These are phyloP conservation scores for Trichoderma aggressivum DNA, from an alignment of 2,329 filamentous ascomycete genomes.

Conservation along the genomic window DNA sequence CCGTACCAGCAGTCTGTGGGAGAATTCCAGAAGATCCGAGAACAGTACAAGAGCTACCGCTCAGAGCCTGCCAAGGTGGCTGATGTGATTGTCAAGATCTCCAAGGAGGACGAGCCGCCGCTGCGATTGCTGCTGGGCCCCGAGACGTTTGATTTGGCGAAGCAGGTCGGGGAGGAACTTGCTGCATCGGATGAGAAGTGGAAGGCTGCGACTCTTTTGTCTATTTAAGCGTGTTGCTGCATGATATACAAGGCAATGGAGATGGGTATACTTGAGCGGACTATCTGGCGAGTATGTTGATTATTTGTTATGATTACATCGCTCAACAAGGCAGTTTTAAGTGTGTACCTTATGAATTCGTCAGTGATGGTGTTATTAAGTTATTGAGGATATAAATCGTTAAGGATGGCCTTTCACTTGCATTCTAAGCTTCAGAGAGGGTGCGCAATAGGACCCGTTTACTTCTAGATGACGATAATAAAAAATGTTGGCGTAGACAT, in stretches of 20 bases:
- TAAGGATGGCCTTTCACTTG: not conserved
- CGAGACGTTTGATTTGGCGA: slow-evolving; percentile 27
- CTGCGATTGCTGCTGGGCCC: slow-evolving; percentile 33
- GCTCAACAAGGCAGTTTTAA: not conserved
- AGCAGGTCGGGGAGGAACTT: slow-evolving; percentile 22
- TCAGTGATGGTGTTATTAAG: not conserved
- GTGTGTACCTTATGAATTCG: not conserved
- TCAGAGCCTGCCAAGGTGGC: slow-evolving; percentile 28
- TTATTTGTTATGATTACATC: not conserved
- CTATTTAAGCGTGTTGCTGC: not conserved
- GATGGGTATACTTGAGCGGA: not conserved
- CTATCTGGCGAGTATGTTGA: not conserved
- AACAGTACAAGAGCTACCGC: slow-evolving; percentile 10
- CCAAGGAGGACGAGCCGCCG: slow-evolving; percentile 29
- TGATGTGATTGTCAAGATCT: slow-evolving; percentile 28
- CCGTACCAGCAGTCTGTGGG: slow-evolving; percentile 38
- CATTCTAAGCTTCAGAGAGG: not conserved
- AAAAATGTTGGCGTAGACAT: not conserved
- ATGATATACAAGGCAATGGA: not conserved
- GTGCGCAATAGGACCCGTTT: not conserved
- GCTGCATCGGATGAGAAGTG: slow-evolving; percentile 33
- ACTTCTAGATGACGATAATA: not conserved
- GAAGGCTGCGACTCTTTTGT: slow-evolving; percentile 20
- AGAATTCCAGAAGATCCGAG: slow-evolving; percentile 14
- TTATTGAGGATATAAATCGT: not conserved